A percentile compares a stretch with the other conserved stretches of the same genome.
phyloP scores from a whole-genome alignment of 495 filamentous ascomycete genomes.

The Aspergillus olivimuriae region DNA sequence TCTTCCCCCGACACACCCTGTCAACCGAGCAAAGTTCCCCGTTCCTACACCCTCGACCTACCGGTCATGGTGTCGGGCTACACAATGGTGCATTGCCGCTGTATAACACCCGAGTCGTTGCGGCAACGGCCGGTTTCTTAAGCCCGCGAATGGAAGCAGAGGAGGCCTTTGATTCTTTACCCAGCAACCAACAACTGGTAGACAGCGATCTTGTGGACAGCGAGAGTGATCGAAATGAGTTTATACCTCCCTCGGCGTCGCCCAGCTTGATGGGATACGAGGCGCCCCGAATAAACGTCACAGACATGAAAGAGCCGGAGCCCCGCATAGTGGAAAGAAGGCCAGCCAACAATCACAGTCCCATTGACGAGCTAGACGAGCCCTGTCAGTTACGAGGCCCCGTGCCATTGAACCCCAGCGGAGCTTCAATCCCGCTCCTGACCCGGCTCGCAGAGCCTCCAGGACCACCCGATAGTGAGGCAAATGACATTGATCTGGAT shows the following conservation, averaged over 20 bases:
- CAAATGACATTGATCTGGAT: constrained; percentile 15
- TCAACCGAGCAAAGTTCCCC: constrained; percentile 3
- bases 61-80: constrained; percentile 14
- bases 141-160: constrained; percentile 6
- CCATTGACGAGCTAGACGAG: background rate
- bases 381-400: background rate
- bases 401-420: background rate
- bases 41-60: constrained; percentile 7
- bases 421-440: too few species aligned
- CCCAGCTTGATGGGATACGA: too few species aligned
- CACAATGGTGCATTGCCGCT: constrained; percentile 14
- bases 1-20: constrained; percentile 37
- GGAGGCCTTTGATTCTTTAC: background rate
- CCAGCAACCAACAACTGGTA: background rate
- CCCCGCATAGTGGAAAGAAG: background rate
- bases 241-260: too few species aligned
- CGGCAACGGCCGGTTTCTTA: constrained; percentile 8
- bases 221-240: background rate
- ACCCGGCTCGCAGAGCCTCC: too few species aligned
- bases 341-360: background rate
- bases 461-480: background rate
- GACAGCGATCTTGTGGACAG: background rate
- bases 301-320: too few species aligned
- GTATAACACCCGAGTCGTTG: constrained; percentile 11
- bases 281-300: too few species aligned